Conservation (phyloP, 441 rosid species). For the Gossypium trilobum region DNA sequence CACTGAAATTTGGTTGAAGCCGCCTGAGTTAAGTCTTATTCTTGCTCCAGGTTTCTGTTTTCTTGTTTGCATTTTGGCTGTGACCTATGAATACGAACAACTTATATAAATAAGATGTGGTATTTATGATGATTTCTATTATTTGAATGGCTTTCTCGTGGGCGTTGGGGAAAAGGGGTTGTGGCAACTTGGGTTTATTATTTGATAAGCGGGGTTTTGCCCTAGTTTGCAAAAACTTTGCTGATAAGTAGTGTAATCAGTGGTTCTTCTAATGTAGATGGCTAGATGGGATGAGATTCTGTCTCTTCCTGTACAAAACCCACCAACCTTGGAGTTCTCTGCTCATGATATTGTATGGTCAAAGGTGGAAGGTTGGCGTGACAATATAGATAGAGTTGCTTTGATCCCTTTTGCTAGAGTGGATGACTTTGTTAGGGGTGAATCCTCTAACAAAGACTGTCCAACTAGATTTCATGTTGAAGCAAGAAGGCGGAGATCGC, state of each 20-base stretch:
- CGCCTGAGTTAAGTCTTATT: neutral
- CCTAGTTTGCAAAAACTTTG: neutral
- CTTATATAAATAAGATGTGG: neutral
- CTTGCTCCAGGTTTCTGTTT: neutral
- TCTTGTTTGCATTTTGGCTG: neutral
- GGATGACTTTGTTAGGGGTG: constrained; percentile 84
- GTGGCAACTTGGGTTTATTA: neutral
- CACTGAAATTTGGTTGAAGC: neutral
- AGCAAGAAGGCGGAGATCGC: constrained; percentile 63
- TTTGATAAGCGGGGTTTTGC: neutral
- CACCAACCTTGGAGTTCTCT: constrained; percentile 64
- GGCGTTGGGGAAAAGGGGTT: neutral
- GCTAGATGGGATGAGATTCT: constrained; percentile 91
- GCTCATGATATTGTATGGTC: constrained; percentile 78
- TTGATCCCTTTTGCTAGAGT: constrained; percentile 82
- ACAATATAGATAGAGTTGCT: constrained; percentile 75
- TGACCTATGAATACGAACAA: neutral
- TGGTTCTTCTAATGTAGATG: constrained; percentile 41
- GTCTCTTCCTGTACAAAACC: constrained; percentile 81
- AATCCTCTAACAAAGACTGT: constrained; percentile 66
- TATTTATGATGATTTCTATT: neutral
- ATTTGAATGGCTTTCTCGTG: neutral
- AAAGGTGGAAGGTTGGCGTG: constrained; percentile 86
- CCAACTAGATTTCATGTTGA: constrained; percentile 87
- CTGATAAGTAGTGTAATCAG: neutral